phyloP scores from a whole-genome alignment of 2,329 filamentous ascomycete species.

The Metarhizium sp. region DNA sequence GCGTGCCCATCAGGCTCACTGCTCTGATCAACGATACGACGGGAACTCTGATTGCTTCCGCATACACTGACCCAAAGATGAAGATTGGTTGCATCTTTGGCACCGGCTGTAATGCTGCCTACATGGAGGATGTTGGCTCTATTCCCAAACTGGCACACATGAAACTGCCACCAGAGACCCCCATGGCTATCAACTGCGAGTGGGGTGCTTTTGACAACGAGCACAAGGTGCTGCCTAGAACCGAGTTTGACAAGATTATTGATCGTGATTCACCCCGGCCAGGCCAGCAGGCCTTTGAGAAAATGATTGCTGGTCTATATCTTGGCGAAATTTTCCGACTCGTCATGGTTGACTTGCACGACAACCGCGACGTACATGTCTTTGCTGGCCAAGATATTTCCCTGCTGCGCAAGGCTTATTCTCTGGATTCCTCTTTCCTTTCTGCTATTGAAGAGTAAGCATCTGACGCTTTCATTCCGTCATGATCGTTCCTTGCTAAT shows the following conservation, averaged over 20 bases:
- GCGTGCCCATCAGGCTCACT: slow-evolving; percentile 83
- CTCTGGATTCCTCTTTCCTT: slow-evolving; percentile 86
- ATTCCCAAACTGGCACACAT: slow-evolving; percentile 91
- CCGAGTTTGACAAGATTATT: slow-evolving; percentile 76
- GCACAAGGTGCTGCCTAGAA: slow-evolving; percentile 76
- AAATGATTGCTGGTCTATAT: slow-evolving; percentile 95
- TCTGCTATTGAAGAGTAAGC: slow-evolving; percentile 80
- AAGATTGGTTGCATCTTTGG: slow-evolving; percentile 97
- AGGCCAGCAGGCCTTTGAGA: slow-evolving; percentile 92
- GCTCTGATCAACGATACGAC: slow-evolving; percentile 97
- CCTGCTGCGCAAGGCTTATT: slow-evolving; percentile 76
- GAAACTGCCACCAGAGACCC: slow-evolving; percentile 74
- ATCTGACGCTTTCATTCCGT: no score
- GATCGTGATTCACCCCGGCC: slow-evolving; percentile 88
- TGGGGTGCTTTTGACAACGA: slow-evolving; percentile 97
- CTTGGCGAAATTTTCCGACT: slow-evolving; percentile 91
- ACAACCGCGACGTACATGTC: slow-evolving; percentile 63
- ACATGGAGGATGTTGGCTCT: slow-evolving; percentile 87
- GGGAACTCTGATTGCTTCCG: slow-evolving; percentile 89
- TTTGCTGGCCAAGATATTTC: slow-evolving; percentile 78
- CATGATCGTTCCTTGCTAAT: neutral
- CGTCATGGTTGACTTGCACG: slow-evolving; percentile 74
- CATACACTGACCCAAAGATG: slow-evolving; percentile 90
- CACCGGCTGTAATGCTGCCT: slow-evolving; percentile 95
- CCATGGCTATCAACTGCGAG: slow-evolving; percentile 96